Base-by-base conservation (phyloP, 2,329 filamentous ascomycete species). In the Fusarium lateritium region DNA sequence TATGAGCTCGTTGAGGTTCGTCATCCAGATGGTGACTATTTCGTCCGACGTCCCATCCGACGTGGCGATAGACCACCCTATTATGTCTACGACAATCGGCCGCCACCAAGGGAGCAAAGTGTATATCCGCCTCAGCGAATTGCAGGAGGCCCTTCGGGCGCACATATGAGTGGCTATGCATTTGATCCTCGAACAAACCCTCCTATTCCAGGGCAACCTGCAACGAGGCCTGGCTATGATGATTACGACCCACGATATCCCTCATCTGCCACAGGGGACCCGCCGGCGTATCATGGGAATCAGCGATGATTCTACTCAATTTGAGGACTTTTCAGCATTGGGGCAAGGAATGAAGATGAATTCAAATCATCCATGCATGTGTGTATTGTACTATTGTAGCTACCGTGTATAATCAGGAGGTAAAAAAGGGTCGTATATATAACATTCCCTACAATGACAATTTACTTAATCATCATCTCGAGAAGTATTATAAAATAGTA, bases 1-100 rank as follows among this genome's bases (percentile, higher is more conserved):
- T 83, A 82, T 61, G 84, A 87, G 69, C 76, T 85, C 13, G 78
- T 87, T 34, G 80, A 82, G 39, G 80, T 84, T 9, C 77, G 79
- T 14, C 82, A 83, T 68, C 76, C 80, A 3, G 75, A 80, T 21
- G 83, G 84, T 13, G 79, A 83, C 49, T 86, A 85, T 62, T 81
- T 82, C 62, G 79, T 85, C 54, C 79, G 80, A 39, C 79, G 82
- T 28, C 83, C 83, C 6, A 67, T 82, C 24, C 73, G 74, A 40
- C 74, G 76, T 31, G 77, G 78, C 26, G 68, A 61, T 14, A 52
- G 51, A 28, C 50, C 69, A 31, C 52, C 69, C 22, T 55, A 75
- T 43, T 77, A 79, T 47, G 65, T 74, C n/a, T 63, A 68, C 31
- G 73, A 76, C 8, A 49, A 58, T 10, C 62, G 62, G 3, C 62